Base-by-base conservation (phyloP, 495 filamentous ascomycete species). In the Xylaria palmicola region DNA sequence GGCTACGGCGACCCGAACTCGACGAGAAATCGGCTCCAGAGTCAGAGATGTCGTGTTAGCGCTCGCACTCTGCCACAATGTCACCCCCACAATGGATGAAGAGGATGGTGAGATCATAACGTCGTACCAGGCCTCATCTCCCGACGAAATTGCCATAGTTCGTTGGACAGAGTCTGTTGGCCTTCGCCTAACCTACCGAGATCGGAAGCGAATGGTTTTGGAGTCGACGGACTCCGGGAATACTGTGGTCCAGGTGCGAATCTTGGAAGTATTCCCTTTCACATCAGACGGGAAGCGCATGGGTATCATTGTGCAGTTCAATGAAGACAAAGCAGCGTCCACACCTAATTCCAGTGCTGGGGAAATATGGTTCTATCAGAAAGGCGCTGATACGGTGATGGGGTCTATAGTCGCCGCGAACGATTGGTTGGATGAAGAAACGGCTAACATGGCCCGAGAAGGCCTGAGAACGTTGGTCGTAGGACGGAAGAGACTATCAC, bases 341-440 rank as follows among this genome's bases (percentile, higher is more conserved):
- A 45, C 67, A 0, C 68, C 77, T 5, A 74, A 71, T 6, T 76
- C 79, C 13, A 75, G 72, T 20, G 78, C 76, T 36, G 82, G 85
- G 27, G 93, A 97, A 67, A 92, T 97, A 22, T 98, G 94, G 91
- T 99, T 99, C 74, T 99, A 92, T 67, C 92, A 99, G 63, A 99
- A 99, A 72, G 95, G 95, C 26, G 95, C 95, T 6, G 95, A 99
- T 71, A 98, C 95, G 0, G 92, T 98, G 44, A 99, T 99, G 95
- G 81, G 86, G 15, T 82, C 89, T 12, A 98, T 99, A 62, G 95
- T 99, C 27, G 90, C 88, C 13, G 83, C 91, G 12, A 97, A 97
- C 68, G 94, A 98, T 78, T 99, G 95, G 95, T 84, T 99, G 3
- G 95, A 98, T 59, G 95, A 99, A 68, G 95, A 99, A 71, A 97